A percentile compares a stretch with the other conserved stretches of the same genome.
Evolutionary conservation across 208 protist species (phyloP).

Genomic region (Leptomonas seymouri): DNA sequence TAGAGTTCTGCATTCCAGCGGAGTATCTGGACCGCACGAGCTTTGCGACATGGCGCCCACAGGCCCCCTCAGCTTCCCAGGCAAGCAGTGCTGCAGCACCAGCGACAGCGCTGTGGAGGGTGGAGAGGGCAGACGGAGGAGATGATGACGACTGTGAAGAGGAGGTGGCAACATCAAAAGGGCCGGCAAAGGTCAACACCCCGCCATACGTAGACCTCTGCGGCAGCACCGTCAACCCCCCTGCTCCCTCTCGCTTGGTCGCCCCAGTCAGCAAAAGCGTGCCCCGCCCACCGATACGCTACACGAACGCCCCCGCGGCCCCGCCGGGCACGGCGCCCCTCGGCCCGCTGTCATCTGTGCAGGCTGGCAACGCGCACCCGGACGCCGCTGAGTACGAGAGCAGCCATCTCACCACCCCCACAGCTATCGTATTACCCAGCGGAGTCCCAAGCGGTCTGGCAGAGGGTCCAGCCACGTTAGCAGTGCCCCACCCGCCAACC

Average conservation of each 20-base stretch:
- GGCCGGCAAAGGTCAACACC: background rate
- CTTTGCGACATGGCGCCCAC: conserved; percentile 18
- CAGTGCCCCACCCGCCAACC: too few species aligned
- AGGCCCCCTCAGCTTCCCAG: background rate
- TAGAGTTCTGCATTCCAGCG: conserved; percentile 24
- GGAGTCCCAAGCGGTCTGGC: too few species aligned
- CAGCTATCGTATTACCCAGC: too few species aligned
- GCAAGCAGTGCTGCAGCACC: background rate
- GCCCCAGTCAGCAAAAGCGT: background rate
- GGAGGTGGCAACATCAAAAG: background rate
- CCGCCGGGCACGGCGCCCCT: too few species aligned
- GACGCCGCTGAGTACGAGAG: conserved; percentile 1
- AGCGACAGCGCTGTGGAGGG: background rate
- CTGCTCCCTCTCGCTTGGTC: background rate
- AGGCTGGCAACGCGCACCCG: conserved; percentile 1
- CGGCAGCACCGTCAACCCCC: background rate
- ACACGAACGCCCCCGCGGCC: too few species aligned
- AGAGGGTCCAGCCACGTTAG: too few species aligned
- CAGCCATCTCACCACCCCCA: background rate
- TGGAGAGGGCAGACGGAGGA: background rate
- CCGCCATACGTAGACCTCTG: conserved; percentile 2
- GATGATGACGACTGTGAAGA: background rate
- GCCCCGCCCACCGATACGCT: background rate
- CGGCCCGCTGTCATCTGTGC: too few species aligned
- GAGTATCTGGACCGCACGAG: conserved; percentile 13